Conservation (phyloP, 768 basidiomycete genomes). For the Leccinum ochraceum region DNA sequence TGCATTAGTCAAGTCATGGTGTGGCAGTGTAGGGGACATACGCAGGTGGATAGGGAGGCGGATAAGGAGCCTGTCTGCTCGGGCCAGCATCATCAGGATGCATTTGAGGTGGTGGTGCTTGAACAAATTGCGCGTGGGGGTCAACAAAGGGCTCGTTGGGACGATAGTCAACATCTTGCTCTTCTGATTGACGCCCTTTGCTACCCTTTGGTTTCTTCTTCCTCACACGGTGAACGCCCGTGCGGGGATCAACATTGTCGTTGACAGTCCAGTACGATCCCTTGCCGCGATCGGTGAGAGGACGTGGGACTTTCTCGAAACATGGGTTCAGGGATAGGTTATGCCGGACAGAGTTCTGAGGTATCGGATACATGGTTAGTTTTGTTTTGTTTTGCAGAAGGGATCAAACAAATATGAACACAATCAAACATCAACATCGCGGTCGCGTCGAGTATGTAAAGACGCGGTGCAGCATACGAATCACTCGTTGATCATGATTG, state of each 20-base stretch:
- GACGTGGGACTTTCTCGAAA: conserved; percentile 90
- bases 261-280: conserved; percentile 94
- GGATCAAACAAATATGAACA: conserved; percentile 56
- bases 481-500: conserved; percentile 1
- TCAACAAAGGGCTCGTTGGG: conserved; percentile 58
- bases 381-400: conserved; percentile 30
- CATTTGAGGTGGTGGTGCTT: conserved; percentile 49
- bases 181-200: conserved; percentile 51
- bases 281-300: conserved; percentile 87
- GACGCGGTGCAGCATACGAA: conserved; percentile 6
- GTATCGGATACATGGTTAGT: conserved; percentile 18
- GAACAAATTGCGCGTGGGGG: conserved; percentile 55
- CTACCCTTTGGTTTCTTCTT: conserved; percentile 78
- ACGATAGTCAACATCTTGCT: conserved; percentile 66
- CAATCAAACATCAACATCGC: conserved; percentile 67
- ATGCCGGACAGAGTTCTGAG: conserved; percentile 88
- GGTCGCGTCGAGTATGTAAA: conserved; percentile 41
- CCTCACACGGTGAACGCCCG: conserved; percentile 84
- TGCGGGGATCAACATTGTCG: conserved; percentile 85
- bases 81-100: conserved; percentile 61
- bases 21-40: conserved; percentile 18
- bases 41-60: conserved; percentile 63
- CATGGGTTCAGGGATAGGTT: conserved; percentile 89
- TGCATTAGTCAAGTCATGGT: conserved; percentile 2
- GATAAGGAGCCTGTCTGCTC: conserved; percentile 58